These are phyloP conservation scores for Rhinocladiella mackenziei DNA, from an alignment of 2,329 filamentous ascomycete genomes.

Conservation along the genomic window DNA sequence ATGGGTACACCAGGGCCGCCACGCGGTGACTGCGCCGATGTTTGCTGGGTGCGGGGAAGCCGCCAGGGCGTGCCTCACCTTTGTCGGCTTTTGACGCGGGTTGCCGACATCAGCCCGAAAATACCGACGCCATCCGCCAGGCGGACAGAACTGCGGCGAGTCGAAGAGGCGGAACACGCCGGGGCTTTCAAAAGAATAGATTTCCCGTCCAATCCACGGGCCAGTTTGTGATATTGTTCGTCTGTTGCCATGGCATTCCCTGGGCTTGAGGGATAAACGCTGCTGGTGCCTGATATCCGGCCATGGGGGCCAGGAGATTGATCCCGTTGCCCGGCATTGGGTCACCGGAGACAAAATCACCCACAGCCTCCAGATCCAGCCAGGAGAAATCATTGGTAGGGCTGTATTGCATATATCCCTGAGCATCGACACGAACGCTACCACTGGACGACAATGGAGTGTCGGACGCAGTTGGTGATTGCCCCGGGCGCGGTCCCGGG, in stretches of 20 bases:
- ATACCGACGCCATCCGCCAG: too few relatives aligned
- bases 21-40: slow-evolving; percentile 14
- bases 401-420: slow-evolving; percentile 40
- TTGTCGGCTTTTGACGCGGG: slow-evolving; percentile 15
- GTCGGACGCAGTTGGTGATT: slow-evolving; percentile 31
- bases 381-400: slow-evolving; percentile 58
- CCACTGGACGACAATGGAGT: slow-evolving; percentile 33
- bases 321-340: slow-evolving; percentile 28
- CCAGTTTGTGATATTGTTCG: slow-evolving; percentile 34
- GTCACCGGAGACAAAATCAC: slow-evolving; percentile 52
- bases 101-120: too few relatives aligned
- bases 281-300: slow-evolving; percentile 17
- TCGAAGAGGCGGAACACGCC: too few relatives aligned
- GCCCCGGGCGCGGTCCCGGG: slow-evolving; percentile 24
- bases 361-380: slow-evolving; percentile 58
- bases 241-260: slow-evolving; percentile 35
- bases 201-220: slow-evolving; percentile 36
- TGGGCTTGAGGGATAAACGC: slow-evolving; percentile 19
- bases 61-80: not conserved
- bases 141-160: slow-evolving; percentile 14
- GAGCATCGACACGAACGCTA: slow-evolving; percentile 27
- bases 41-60: slow-evolving; percentile 12
- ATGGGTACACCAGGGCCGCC: not conserved
- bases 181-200: slow-evolving; percentile 31
- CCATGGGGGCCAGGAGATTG: slow-evolving; percentile 22